A percentile compares a stretch with the other conserved stretches of the same genome.
Evolutionary conservation across 176 grass and related monocot genomes (phyloP).

Genomic region (Juncus inflexus): DNA sequence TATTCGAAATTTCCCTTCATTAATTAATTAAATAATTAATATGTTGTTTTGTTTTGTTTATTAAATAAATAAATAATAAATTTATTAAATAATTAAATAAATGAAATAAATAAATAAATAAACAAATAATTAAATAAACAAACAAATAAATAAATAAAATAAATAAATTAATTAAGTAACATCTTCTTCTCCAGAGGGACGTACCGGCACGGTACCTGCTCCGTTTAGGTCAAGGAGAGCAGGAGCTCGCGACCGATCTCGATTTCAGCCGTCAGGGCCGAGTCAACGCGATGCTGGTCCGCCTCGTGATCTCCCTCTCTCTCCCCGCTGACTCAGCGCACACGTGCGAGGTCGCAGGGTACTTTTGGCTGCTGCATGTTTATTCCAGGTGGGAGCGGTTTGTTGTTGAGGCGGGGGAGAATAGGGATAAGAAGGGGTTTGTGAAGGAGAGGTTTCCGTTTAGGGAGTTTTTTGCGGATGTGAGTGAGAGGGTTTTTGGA

Average conservation of each 20-base stretch:
- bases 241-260: slow-evolving; percentile 98
- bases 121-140: no score
- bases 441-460: slow-evolving; percentile 87
- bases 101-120: no score
- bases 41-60: no score
- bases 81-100: no score
- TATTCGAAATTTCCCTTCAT: no score
- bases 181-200: slow-evolving; percentile 56
- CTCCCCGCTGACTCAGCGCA: slow-evolving; percentile 88
- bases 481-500: slow-evolving; percentile 54
- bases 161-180: no score
- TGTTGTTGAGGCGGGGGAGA: slow-evolving; percentile 59
- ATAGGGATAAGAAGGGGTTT: slow-evolving; percentile 63
- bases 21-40: no score
- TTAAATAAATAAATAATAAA: no score
- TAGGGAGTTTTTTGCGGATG: slow-evolving; percentile 66
- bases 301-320: slow-evolving; percentile 64
- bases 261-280: slow-evolving; percentile 98
- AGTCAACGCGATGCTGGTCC: slow-evolving; percentile 94
- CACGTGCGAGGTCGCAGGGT: slow-evolving; percentile 90
- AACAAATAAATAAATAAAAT: no score
- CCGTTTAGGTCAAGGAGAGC: slow-evolving; percentile 92
- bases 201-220: slow-evolving; percentile 98
- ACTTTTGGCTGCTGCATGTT: slow-evolving; percentile 96
- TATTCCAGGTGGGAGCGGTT: slow-evolving; percentile 94